A percentile compares a stretch with the other conserved stretches of the same genome.
Conservation (phyloP, 179 eudicot species). For the Heliamphora pulchella region DNA sequence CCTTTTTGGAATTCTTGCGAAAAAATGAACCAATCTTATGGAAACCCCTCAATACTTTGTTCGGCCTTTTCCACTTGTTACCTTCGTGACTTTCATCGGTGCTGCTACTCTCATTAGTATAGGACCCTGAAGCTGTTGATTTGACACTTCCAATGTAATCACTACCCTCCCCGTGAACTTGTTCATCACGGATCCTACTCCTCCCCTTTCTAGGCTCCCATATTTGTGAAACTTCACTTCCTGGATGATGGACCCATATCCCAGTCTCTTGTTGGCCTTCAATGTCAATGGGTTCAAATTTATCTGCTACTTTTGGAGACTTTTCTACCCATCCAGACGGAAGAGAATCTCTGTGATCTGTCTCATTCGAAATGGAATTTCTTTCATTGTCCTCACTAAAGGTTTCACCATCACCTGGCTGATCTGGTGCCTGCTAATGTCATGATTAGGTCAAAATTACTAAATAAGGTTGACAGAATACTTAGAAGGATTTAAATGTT, state of each 20-base stretch:
- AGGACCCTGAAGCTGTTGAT: constrained; percentile 27
- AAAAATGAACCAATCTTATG: constrained; percentile 41
- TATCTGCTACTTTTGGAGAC: constrained; percentile 34
- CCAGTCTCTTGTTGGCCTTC: constrained; percentile 67
- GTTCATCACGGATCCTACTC: constrained; percentile 29
- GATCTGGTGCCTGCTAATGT: constrained; percentile 41
- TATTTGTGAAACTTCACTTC: constrained; percentile 57
- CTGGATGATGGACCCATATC: constrained; percentile 78
- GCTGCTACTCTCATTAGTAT: constrained; percentile 37
- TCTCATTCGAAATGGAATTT: constrained; percentile 21
- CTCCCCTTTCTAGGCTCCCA: constrained; percentile 88
- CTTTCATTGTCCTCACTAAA: constrained; percentile 19
- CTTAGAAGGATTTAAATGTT: not conserved
- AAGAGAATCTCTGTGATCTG: constrained; percentile 21
- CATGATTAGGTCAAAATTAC: constrained; percentile 1
- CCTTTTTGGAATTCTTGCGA: constrained; percentile 34
- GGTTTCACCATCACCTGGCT: constrained; percentile 23
- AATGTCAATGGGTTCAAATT: constrained; percentile 56
- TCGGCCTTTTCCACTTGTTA: constrained; percentile 19
- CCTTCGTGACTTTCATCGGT: constrained; percentile 42
- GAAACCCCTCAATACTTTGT: constrained; percentile 41
- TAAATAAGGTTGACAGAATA: not conserved
- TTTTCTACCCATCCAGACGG: constrained; percentile 23
- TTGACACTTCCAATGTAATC: constrained; percentile 22
- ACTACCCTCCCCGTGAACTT: constrained; percentile 27